These are phyloP conservation scores for Clitopilus hobsonii DNA, from an alignment of 768 basidiomycete species.

Conservation along the genomic window DNA sequence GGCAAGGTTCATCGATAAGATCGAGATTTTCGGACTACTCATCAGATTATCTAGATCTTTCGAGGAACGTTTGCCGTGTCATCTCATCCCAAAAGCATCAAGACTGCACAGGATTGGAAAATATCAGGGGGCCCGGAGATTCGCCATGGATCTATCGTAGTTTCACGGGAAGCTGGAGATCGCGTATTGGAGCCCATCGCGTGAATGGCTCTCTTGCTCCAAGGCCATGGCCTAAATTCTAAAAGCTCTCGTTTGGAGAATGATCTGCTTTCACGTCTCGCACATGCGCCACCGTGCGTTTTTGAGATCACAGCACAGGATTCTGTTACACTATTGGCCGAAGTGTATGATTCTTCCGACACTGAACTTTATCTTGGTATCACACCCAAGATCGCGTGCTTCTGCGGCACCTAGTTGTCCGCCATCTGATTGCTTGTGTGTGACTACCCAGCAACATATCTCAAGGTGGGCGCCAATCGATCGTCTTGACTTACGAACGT, in stretches of 20 bases:
- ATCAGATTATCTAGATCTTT: background rate
- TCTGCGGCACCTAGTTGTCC: background rate
- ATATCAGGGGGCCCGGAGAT: too few relatives aligned
- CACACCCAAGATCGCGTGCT: background rate
- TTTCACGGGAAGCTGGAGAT: background rate
- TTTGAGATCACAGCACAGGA: too few relatives aligned
- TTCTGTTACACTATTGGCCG: background rate
- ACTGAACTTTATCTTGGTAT: background rate
- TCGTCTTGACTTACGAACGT: background rate
- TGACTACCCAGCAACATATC: background rate
- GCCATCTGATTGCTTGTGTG: background rate
- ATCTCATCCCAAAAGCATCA: background rate
- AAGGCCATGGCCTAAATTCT: too few relatives aligned
- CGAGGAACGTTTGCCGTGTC: background rate
- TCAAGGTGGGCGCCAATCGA: background rate
- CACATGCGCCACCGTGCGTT: background rate
- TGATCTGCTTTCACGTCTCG: too few relatives aligned
- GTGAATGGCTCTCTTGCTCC: too few relatives aligned
- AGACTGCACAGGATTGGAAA: background rate
- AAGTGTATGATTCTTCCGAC: background rate
- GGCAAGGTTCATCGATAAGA: background rate
- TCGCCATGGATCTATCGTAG: background rate
- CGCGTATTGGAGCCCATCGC: too few relatives aligned
- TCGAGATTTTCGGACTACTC: background rate
- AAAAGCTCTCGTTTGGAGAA: too few relatives aligned